Conservation (phyloP, 331 rosid species). For the Prunus yedoensis region DNA sequence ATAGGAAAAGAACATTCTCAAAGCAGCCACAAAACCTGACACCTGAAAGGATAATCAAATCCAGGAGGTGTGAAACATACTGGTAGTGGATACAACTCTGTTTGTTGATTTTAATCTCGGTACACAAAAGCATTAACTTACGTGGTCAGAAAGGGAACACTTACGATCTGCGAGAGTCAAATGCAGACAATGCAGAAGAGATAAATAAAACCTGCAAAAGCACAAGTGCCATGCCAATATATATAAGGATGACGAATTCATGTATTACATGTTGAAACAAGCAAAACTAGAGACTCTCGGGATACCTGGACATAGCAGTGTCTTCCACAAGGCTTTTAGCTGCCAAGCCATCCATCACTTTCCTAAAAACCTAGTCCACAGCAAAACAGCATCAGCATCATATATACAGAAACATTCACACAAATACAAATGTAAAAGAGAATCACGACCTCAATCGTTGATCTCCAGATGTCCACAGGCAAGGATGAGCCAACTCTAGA, state of each 20-base stretch:
- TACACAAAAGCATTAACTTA: slow-evolving; percentile 41
- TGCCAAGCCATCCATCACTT: slow-evolving; percentile 76
- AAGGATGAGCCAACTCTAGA: slow-evolving; percentile 61
- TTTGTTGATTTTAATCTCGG: slow-evolving; percentile 11
- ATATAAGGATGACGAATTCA: slow-evolving; percentile 23
- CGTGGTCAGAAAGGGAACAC: slow-evolving; percentile 79
- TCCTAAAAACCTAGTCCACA: slow-evolving; percentile 61
- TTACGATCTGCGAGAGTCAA: slow-evolving; percentile 68
- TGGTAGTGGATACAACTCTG: slow-evolving; percentile 11
- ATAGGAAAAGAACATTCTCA: slow-evolving; percentile 67
- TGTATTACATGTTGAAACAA: background rate
- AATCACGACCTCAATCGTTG: slow-evolving; percentile 59
- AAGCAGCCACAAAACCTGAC: slow-evolving; percentile 74
- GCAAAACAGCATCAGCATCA: slow-evolving; percentile 20
- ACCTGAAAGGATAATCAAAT: slow-evolving; percentile 44
- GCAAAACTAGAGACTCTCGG: background rate
- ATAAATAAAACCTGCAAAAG: slow-evolving; percentile 72
- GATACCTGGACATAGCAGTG: slow-evolving; percentile 68
- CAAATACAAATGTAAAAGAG: background rate
- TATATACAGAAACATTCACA: background rate
- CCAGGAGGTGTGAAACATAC: slow-evolving; percentile 24
- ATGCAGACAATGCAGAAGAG: slow-evolving; percentile 75
- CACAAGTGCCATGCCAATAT: slow-evolving; percentile 24
- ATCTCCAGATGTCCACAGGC: slow-evolving; percentile 69
- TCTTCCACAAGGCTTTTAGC: slow-evolving; percentile 59